Evolutionary conservation across 129 eudicot species (phyloP).

Genomic region (Arctium minus): DNA sequence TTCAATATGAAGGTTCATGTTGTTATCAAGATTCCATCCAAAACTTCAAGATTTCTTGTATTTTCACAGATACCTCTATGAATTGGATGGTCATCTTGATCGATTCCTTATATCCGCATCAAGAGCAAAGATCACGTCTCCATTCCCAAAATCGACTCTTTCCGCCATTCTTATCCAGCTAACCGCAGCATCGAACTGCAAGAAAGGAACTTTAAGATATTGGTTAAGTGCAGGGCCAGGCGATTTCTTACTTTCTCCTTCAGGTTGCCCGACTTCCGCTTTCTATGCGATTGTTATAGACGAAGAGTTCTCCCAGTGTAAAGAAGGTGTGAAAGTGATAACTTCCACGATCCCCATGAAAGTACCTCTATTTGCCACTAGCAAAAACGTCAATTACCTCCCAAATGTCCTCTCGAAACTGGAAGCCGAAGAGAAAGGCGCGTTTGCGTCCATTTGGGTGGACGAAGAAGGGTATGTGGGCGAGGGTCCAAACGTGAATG

Average conservation of each 20-base stretch:
- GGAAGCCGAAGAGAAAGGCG: conserved; percentile 89
- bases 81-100: conserved; percentile 75
- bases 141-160: conserved; percentile 64
- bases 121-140: conserved; percentile 61
- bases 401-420: conserved; percentile 78
- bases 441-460: conserved; percentile 80
- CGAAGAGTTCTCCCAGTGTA: conserved; percentile 60
- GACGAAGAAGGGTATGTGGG: conserved; percentile 79
- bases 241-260: conserved; percentile 71
- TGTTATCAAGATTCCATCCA: neutral
- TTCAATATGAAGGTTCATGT: neutral
- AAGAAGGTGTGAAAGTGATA: conserved; percentile 74
- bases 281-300: conserved; percentile 81
- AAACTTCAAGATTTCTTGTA: neutral
- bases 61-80: conserved; percentile 64
- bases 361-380: conserved; percentile 71
- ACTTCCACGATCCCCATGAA: conserved; percentile 87
- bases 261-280: conserved; percentile 68
- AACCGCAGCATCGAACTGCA: conserved; percentile 62
- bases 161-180: conserved; percentile 72
- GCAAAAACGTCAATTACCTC: conserved; percentile 90
- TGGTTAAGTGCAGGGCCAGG: conserved; percentile 95
- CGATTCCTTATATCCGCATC: conserved; percentile 83
- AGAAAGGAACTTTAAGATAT: conserved; percentile 78
- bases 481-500: conserved; percentile 94